Base-by-base conservation (phyloP, 352 stramenopile species). In the Phytopythium mirpurense region DNA sequence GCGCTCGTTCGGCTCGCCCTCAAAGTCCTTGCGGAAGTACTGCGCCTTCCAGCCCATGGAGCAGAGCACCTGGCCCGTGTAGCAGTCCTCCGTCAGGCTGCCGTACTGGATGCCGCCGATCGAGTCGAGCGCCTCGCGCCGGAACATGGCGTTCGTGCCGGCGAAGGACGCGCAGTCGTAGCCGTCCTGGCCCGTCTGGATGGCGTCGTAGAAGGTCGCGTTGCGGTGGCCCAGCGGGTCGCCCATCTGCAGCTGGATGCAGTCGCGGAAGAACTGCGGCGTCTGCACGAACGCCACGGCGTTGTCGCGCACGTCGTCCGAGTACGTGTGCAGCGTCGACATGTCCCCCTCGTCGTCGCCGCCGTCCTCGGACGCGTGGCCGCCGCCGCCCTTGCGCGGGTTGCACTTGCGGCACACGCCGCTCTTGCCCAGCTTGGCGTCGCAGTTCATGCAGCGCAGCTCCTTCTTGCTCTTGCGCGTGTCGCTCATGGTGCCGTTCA, bases 1-100 rank as follows among this genome's bases (percentile, higher is more conserved):
- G 50, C 83, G 83, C 62, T 93, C 83, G 18, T 63, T 70, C 23
- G 57, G 65, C 43, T 93, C 80, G 12, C 83, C 83, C 62, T 91
- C 83, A 31, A 93, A 88, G 63, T 93, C 83, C 72, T 93, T 93
- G 45, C 83, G 83, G 71, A 90, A 93, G 67, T 91, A 93, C 51
- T 89, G 66, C 36, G 67, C 83, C 63, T 91, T 93, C 83, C 83
- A 93, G 38, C 83, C 83, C 80, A 88, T 88, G 9, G 66, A 61
- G 47, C 80, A 89, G 46, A 93, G 65, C 42, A 81, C 70, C 65
- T 91, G 73, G 3, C 83, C 83, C 19, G 83, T 93, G 72, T 89
- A 93, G 47, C 70, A 84, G 65, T 95, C 82, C 55, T 95, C 86
- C 14, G 86, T 95, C 54, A 95, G 63, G 74, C 67, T 88, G 51